Base-by-base conservation (phyloP, 202 grass and related monocot species). In the Zoysia matrella region DNA sequence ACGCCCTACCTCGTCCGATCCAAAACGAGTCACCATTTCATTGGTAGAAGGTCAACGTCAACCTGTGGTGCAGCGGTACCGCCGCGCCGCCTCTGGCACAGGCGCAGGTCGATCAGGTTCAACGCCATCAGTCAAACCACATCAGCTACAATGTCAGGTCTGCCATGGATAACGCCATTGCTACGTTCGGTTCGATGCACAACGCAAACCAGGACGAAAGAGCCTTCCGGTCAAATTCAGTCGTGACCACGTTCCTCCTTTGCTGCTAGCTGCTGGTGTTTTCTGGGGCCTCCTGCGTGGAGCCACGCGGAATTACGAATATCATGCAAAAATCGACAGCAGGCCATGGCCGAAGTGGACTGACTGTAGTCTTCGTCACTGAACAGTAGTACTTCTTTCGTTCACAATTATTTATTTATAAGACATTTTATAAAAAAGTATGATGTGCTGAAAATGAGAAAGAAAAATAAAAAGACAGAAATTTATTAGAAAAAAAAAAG, bases 81-180 rank as follows among this genome's bases (percentile, higher is more conserved):
- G 30, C 6, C 4, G 53, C 78, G 78, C 78, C 78, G 61, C 61
- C 62, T 47, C 78, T 69, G 50, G 61, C 11, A 86, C 77, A 72
- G 2, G 10, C 30, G 30, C 30, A 36, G 30, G 30, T 36, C 30
- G 30, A 36, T 44, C 67, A 55, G 44, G 74, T 36, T 86, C 73
- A 82, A 89, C 79, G 68, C 42, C 68, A 46, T 46, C 45, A 69
- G 52, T 82, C 88, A 86, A 82, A 67, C 61, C 46, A 85, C 77
- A 67, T 68, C 72, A 64, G 67, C 42, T 58, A 68, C 53, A 50
- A 45, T 41, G 64, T 72, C 66, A 67, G 69, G 13, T 42, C 15
- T 74, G 43, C 15, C 6, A 52, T 5, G 61, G 73, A 86, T 40
- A 74, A 62, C 74, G 56, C 2, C 78, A 39, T 68, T 36, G 61